phyloP scores from a whole-genome alignment of 1,284 basidiomycete species.

The Rugosomyces carneus region DNA sequence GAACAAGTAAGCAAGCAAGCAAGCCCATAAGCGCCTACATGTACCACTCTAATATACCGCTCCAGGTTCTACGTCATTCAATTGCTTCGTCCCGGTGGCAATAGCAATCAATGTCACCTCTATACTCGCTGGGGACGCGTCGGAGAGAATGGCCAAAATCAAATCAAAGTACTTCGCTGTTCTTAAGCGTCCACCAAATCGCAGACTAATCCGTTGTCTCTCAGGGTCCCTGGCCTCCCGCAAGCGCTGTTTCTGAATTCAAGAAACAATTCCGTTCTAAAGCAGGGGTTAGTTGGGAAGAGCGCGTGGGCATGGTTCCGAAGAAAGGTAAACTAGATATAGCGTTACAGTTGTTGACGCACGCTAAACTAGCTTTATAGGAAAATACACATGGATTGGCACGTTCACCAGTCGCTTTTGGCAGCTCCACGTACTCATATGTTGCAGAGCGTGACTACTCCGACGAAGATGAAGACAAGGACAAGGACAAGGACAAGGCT shows the following conservation, averaged over 20 bases:
- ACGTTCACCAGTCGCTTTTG: conserved; percentile 9
- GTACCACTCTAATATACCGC: conserved; percentile 1
- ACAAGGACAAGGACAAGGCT: conserved; percentile 20
- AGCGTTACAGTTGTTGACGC: neutral
- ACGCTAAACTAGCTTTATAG: conserved; percentile 23
- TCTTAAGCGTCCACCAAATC: neutral
- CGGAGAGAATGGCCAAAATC: conserved; percentile 47
- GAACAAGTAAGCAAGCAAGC: conserved; percentile 50
- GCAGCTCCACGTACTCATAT: neutral
- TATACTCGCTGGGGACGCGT: conserved; percentile 61
- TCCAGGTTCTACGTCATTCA: conserved; percentile 60
- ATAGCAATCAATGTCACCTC: conserved; percentile 31
- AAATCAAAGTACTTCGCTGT: conserved; percentile 38
- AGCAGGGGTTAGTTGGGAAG: conserved; percentile 45
- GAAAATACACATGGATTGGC: conserved; percentile 61
- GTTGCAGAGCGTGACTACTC: conserved; percentile 45
- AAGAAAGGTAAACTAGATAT: conserved; percentile 41
- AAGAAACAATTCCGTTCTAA: conserved; percentile 60
- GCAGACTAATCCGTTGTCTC: neutral
- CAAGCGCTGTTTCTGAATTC: conserved; percentile 43
- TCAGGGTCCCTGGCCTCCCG: conserved; percentile 29
- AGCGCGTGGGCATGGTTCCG: conserved; percentile 47
- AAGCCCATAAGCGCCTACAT: neutral
- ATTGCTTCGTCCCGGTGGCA: conserved; percentile 46
- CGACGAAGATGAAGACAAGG: conserved; percentile 38